Conservation (phyloP, 2,329 filamentous ascomycete species). For the Aspergillus nomiae region DNA sequence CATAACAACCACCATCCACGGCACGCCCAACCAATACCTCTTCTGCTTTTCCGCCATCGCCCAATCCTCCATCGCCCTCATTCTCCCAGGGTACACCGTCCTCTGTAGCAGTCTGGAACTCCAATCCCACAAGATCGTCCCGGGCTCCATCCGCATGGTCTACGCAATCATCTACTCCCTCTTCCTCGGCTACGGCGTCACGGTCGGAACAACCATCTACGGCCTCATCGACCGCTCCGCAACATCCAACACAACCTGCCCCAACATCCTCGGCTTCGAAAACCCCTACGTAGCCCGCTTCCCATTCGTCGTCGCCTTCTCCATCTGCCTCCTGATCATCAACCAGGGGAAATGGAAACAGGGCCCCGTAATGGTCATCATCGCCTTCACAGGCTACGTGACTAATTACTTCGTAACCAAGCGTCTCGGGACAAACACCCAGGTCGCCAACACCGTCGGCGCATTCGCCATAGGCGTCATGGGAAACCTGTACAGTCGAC, state of each 20-base stretch:
- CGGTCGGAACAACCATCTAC: conserved; percentile 65
- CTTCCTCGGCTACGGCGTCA: conserved; percentile 72
- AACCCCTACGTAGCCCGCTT: conserved; percentile 57
- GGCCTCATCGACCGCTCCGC: conserved; percentile 61
- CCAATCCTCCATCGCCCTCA: conserved; percentile 74
- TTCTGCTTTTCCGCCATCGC: conserved; percentile 74
- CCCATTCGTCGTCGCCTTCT: conserved; percentile 72
- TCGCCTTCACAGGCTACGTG: conserved; percentile 72
- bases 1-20: conserved; percentile 50
- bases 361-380: conserved; percentile 72
- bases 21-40: conserved; percentile 39
- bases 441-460: conserved; percentile 76
- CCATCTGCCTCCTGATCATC: conserved; percentile 73
- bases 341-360: conserved; percentile 82
- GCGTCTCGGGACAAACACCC: conserved; percentile 68
- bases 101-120: conserved; percentile 65
- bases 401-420: conserved; percentile 73
- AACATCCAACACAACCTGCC: conserved; percentile 51
- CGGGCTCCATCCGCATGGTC: conserved; percentile 72
- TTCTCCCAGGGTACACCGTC: conserved; percentile 69
- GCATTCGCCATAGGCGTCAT: conserved; percentile 75
- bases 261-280: conserved; percentile 51
- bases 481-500: conserved; percentile 75
- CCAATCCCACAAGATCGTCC: conserved; percentile 68
- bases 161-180: conserved; percentile 75